Evolutionary conservation across 2,329 filamentous ascomycete species (phyloP).

Genomic region (Penicillium olsonii): DNA sequence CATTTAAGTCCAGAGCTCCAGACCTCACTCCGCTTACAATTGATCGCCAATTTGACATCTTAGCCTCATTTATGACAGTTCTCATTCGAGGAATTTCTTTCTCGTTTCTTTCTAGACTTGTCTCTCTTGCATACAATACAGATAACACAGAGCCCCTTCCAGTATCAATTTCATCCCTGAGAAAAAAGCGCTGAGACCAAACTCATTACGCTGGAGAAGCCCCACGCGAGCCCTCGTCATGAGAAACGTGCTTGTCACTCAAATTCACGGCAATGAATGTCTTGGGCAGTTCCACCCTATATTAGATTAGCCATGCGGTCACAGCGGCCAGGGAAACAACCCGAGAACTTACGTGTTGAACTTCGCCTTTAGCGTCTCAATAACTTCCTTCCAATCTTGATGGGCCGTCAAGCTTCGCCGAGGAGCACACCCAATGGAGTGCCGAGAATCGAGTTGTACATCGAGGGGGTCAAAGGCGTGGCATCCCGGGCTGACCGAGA

Average conservation of each 20-base stretch:
- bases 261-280: slow-evolving; percentile 54
- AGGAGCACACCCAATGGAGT: slow-evolving; percentile 94
- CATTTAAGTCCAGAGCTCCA: no score
- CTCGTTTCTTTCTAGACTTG: not conserved
- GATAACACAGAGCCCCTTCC: no score
- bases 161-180: no score
- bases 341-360: slow-evolving; percentile 94
- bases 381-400: slow-evolving; percentile 93
- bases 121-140: not conserved
- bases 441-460: slow-evolving; percentile 92
- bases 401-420: slow-evolving; percentile 86
- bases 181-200: no score
- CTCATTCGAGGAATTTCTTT: not conserved
- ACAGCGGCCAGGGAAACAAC: slow-evolving; percentile 27
- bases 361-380: slow-evolving; percentile 90
- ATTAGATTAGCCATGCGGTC: slow-evolving; percentile 8
- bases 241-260: slow-evolving; percentile 49
- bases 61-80: not conserved
- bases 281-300: slow-evolving; percentile 54
- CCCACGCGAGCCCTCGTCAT: slow-evolving; percentile 6
- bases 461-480: slow-evolving; percentile 96
- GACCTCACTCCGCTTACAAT: no score
- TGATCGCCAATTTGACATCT: not conserved
- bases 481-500: slow-evolving; percentile 92
- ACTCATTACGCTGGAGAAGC: not conserved